These are phyloP conservation scores for Stephania japonica DNA, from an alignment of 164 flowering plant genomes.

Conservation along the genomic window DNA sequence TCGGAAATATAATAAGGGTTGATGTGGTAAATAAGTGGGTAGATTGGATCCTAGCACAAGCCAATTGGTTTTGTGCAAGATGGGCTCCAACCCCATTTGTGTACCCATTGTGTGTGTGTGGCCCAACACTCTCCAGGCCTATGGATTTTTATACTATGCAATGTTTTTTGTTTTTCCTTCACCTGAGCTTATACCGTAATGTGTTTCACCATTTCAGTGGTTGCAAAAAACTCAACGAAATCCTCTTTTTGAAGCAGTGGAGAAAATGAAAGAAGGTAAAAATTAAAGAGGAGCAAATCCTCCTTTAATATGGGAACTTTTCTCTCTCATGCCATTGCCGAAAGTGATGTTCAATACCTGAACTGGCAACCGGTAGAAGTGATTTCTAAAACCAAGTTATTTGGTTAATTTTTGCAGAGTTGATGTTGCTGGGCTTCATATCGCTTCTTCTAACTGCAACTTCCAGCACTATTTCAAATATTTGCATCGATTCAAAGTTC, in stretches of 20 bases:
- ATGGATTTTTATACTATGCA: too few relatives aligned
- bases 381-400: constrained; percentile 6
- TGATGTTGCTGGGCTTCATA: constrained; percentile 97
- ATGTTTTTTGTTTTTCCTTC: neutral
- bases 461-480: constrained; percentile 76
- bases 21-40: too few relatives aligned
- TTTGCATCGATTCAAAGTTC: constrained; percentile 85
- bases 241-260: constrained; percentile 83
- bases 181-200: neutral
- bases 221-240: constrained; percentile 76
- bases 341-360: neutral
- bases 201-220: constrained; percentile 54
- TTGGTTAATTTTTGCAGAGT: constrained; percentile 46
- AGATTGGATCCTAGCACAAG: too few relatives aligned
- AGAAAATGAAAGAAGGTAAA: constrained; percentile 98
- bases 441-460: constrained; percentile 95
- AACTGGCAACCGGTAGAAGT: neutral
- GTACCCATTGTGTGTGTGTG: too few relatives aligned
- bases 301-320: neutral
- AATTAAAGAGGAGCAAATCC: neutral
- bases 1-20: too few relatives aligned
- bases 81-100: too few relatives aligned
- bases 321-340: neutral
- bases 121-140: too few relatives aligned
- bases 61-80: too few relatives aligned